Conservation (phyloP, 768 basidiomycete genomes). For the Phanerochaete sordida region DNA sequence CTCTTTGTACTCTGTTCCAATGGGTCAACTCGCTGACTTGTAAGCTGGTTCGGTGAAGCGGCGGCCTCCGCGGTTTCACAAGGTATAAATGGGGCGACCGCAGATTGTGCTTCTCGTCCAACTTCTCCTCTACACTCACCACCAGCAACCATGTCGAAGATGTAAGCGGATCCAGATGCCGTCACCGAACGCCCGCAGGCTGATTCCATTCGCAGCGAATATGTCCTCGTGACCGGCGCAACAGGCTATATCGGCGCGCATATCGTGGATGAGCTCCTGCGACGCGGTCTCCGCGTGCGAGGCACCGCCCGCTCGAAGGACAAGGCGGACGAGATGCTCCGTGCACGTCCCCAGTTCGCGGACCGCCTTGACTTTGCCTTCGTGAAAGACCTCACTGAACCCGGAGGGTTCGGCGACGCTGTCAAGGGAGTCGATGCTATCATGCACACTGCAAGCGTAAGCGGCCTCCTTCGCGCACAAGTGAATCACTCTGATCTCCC, state of each 20-base stretch:
- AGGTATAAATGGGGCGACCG: no score
- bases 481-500: slow-evolving; percentile 12
- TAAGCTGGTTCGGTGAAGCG: no score
- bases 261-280: slow-evolving; percentile 28
- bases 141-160: neutral
- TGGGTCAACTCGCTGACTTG: no score
- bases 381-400: slow-evolving; percentile 37
- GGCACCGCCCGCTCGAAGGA: slow-evolving; percentile 36
- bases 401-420: slow-evolving; percentile 21
- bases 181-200: neutral
- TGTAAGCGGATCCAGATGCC: neutral
- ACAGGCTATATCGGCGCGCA: slow-evolving; percentile 31
- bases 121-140: neutral
- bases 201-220: neutral
- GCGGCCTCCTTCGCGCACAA: neutral
- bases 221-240: slow-evolving; percentile 12
- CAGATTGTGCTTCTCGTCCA: no score
- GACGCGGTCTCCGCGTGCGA: slow-evolving; percentile 31
- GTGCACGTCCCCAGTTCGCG: slow-evolving; percentile 24
- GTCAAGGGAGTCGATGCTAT: slow-evolving; percentile 21
- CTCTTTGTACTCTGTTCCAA: no score
- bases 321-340: slow-evolving; percentile 40
- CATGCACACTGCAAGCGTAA: slow-evolving; percentile 12
- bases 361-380: slow-evolving; percentile 34
- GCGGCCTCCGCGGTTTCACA: no score